Base-by-base conservation (phyloP, 2,329 filamentous ascomycete species). In the Talaromyces funiculosus region DNA sequence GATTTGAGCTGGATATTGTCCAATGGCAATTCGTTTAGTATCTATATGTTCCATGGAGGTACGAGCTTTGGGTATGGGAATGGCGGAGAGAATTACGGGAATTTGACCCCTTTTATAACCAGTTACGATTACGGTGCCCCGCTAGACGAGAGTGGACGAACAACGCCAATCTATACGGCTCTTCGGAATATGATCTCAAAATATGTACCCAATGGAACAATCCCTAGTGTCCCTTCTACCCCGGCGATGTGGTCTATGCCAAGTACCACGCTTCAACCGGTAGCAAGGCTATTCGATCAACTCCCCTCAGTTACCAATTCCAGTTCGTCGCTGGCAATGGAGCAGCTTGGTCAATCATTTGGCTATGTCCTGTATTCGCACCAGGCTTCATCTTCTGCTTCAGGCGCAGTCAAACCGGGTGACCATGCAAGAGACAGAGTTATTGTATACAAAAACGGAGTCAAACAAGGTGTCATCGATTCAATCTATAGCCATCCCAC, bases 41-140 rank as follows among this genome's bases (percentile, higher is more conserved):
- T 82, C 57, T 82, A 81, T 66, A 82, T 82, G 80, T 78, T 82
- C 62, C 80, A 82, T 62, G 81, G 81, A 3, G 80, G 80, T 1
- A 82, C 80, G 2, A 82, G 81, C 60, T 82, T 77, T 62, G 81
- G 73, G 0, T 80, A 81, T 61, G 69, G 76, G 22, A 81, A 78
- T 64, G 80, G 80, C 7, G 77, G 75, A 1, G 67, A 79, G 10
- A 80, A 77, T 73, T 70, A 71, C 53, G 68, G 69, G 8, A 35
- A 47, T 10, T 72, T 74, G 18, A 73, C 72, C 6, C 71, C 71
- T 18, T 75, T 80, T 53, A 81, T 76, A 0, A 77, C 77, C 2
- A 80, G 77, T 62, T 83, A 82, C 63, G 80, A 83, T 65, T 82
- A 82, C 55, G 79, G 78, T 24, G 71, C 80, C 0, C 78, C 80